These are phyloP conservation scores for Funneliformis caledonium DNA, from an alignment of 371 early-diverging fungal species.

Conservation along the genomic window DNA sequence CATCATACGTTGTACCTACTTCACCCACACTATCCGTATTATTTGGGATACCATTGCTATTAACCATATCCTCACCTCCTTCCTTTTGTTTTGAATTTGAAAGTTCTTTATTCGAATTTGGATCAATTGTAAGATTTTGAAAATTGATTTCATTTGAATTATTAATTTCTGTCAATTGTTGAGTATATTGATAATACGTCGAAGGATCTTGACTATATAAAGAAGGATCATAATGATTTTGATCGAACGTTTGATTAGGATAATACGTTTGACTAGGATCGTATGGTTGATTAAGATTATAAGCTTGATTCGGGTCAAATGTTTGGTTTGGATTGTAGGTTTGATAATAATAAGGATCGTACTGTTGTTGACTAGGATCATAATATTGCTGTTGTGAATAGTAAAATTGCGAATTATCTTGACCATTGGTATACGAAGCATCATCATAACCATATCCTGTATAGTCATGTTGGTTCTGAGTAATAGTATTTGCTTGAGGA, in stretches of 20 bases:
- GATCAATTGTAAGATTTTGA: not conserved
- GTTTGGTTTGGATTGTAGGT: not conserved
- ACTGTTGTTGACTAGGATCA: conserved; percentile 12
- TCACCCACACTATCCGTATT: too few species aligned
- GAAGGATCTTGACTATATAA: not conserved
- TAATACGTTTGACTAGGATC: conserved; percentile 9
- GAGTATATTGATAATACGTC: not conserved
- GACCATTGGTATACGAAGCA: conserved; percentile 16
- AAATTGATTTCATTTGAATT: not conserved
- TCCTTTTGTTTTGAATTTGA: not conserved
- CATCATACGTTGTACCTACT: not conserved
- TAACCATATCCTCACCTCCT: not conserved
- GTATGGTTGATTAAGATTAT: not conserved
- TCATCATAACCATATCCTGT: conserved; percentile 2
- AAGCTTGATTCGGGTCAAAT: conserved; percentile 15
- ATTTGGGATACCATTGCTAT: too few species aligned
- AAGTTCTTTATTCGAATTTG: not conserved
- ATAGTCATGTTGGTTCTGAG: conserved; percentile 14
- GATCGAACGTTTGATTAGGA: too few species aligned
- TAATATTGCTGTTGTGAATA: conserved; percentile 26
- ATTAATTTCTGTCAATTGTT: too few species aligned
- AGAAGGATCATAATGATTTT: not conserved
- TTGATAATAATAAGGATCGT: conserved; percentile 19
- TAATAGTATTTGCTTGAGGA: not conserved
- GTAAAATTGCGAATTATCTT: conserved; percentile 35